Evolutionary conservation across 2,329 filamentous ascomycete genomes (phyloP), one percentile per base, ranked within the genome.

Genomic region (Shiraia sp.): DNA sequence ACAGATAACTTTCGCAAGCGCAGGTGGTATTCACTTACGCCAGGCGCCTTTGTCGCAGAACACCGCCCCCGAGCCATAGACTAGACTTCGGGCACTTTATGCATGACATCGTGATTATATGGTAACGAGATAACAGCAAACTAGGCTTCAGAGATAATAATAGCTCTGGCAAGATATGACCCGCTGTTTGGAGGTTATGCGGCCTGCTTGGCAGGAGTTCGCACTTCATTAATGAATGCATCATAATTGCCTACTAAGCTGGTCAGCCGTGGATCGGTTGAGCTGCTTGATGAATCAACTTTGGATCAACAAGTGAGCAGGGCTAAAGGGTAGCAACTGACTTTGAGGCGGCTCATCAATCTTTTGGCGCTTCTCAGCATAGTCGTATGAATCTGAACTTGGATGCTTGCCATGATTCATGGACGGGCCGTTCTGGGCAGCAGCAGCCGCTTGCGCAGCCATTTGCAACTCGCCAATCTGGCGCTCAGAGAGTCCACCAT

Each of bases 391-490:
- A 45, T 66, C 63, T 19, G 57, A 55, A 33, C 57, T 63, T 10
- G 57, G 43, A 45, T 71, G 66, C 41, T 70, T 70, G 36, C 49
- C 57, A 33, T 54, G 56, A 31, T 49, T 63, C 24, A 52, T 47
- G 22, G 61, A 52, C 22, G 62, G 49, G 32, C 62, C 61, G 19
- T 67, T 62, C 43, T 68, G 61, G 6, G 62, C 64, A 4, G 61
- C 61, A 4, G 62, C 61, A 2, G 64, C 65, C 9, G 64, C 64
- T 53, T 67, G 64, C 3, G 66, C 66, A 6, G 66, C 66, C 63
- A 68, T 68, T 41, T 68, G 65, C 13, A 68, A 56, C 49, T 68
- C 61, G 31, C 63, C 66, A 49, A 69, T 69, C 36, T 69, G 65
- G 19, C 59, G 59, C 42, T 68, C 66, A 1, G 66, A 69, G 6